Conservation (phyloP, 1,284 basidiomycete species). For the Trichosporon ovoides region DNA sequence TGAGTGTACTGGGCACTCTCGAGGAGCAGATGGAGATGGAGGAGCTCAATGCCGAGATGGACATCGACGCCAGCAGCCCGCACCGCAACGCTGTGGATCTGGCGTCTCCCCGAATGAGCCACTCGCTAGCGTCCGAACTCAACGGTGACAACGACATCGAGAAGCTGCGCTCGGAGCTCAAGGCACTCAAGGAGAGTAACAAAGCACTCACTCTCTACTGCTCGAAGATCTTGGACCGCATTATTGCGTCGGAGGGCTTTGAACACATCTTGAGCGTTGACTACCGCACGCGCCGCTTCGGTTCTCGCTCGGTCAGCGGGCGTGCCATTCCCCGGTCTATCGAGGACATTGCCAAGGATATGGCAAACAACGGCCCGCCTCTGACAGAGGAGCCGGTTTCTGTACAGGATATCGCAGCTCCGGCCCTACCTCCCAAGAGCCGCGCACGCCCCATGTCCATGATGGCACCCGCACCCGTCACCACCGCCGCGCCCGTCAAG, state of each 20-base stretch:
- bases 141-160: conserved; percentile 62
- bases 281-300: conserved; percentile 54
- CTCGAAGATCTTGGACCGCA: conserved; percentile 91
- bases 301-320: not conserved
- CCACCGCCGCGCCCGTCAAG: not conserved
- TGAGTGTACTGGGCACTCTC: conserved; percentile 24
- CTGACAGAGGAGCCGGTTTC: not conserved
- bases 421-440: not conserved
- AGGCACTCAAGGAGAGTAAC: conserved; percentile 86
- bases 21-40: conserved; percentile 42
- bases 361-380: conserved; percentile 12
- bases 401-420: not conserved
- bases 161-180: conserved; percentile 71
- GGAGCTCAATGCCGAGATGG: conserved; percentile 35
- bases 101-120: conserved; percentile 1
- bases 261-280: conserved; percentile 87
- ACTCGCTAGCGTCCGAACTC: conserved; percentile 73
- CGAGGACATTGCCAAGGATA: conserved; percentile 11
- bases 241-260: conserved; percentile 87
- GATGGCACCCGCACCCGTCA: not conserved
- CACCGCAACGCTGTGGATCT: not conserved
- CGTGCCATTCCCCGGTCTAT: conserved; percentile 6
- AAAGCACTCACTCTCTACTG: conserved; percentile 89
- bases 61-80: conserved; percentile 10
- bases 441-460: conserved; percentile 1